Evolutionary conservation across 1,284 basidiomycete genomes (phyloP).

Genomic region (Wallemia mellicola): DNA sequence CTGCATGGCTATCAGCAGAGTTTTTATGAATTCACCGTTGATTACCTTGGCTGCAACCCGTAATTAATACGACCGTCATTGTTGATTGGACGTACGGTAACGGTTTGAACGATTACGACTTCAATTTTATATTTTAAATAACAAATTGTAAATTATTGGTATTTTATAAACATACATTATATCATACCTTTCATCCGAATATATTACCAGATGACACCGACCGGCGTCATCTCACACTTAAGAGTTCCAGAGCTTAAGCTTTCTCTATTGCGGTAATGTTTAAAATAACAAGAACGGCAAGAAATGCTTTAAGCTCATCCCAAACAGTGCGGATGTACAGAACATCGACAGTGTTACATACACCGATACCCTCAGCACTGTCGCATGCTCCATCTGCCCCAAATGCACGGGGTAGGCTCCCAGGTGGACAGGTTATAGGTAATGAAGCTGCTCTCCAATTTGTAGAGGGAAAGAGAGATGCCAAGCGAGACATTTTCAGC

Average conservation of each 20-base stretch:
- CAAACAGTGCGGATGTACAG: not conserved
- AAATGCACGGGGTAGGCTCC: not conserved
- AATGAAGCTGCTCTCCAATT: not conserved
- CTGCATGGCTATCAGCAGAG: not conserved
- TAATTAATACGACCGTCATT: not conserved
- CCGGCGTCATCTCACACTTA: too few species aligned
- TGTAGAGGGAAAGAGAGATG: not conserved
- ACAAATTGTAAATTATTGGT: too few species aligned
- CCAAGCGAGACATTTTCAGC: slow-evolving; percentile 22
- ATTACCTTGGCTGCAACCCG: not conserved
- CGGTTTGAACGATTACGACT: too few species aligned
- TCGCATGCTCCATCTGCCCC: not conserved
- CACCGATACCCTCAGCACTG: not conserved
- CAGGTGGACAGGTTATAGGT: not conserved
- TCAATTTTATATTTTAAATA: too few species aligned
- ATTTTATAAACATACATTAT: too few species aligned
- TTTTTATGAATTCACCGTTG: not conserved
- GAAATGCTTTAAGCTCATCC: not conserved
- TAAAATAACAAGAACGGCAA: not conserved
- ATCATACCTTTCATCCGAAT: too few species aligned
- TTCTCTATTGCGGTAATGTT: too few species aligned
- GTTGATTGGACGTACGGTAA: not conserved
- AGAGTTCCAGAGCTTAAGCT: too few species aligned
- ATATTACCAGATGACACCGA: too few species aligned
- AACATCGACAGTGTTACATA: not conserved